Evolutionary conservation across 2,329 filamentous ascomycete species (phyloP), one percentile per base, ranked within the genome.

Genomic region (Phoma sp.): DNA sequence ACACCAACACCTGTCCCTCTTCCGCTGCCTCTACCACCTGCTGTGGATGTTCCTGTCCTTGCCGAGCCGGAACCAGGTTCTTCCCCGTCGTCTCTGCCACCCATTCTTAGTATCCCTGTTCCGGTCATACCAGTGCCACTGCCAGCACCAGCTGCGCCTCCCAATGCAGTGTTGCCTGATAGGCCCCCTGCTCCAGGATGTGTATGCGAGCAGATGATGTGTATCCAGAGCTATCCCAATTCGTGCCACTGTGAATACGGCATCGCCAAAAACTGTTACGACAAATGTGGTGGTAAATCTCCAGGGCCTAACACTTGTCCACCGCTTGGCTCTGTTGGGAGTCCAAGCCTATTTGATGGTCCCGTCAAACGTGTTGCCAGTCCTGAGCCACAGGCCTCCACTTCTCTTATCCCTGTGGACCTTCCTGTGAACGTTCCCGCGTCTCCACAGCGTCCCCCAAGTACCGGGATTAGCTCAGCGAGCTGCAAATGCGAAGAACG

Each of bases 211-310:
- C 5, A 45, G 7, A 47, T 52, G 10, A 44, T 46, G 13, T 72
- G 70, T 43, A 33, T 47, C 7, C 60, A 64, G 47, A 37, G 58
- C 7, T 72, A 61, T 54, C 71, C 71, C 0, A 46, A 62, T 1
- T 67, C 63, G 2, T 74, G 71, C 43, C 52, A 67, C 49, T 74
- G 71, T 48, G 46, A 46, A n/a, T 68, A 70, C 44, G 53, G 42
- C n/a, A 58, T 48, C 14, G 61, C 61, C 29, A 49, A 61, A 24
- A 44, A n/a, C 2, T 74, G 71, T 47, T 68, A 58, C 33, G 44
- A 67, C 1, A 65, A 63, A 25, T 74, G 71, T 51, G 71, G 71
- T 2, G 70, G 69, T 7, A 25, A 41, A 5, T 37, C 44, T 29
- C 66, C 68, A 4, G 50, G 45, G 1, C 39, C 53, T 8, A 51